Conservation (phyloP, 1,284 basidiomycete species). For the Sanghuangporus sanghuang region DNA sequence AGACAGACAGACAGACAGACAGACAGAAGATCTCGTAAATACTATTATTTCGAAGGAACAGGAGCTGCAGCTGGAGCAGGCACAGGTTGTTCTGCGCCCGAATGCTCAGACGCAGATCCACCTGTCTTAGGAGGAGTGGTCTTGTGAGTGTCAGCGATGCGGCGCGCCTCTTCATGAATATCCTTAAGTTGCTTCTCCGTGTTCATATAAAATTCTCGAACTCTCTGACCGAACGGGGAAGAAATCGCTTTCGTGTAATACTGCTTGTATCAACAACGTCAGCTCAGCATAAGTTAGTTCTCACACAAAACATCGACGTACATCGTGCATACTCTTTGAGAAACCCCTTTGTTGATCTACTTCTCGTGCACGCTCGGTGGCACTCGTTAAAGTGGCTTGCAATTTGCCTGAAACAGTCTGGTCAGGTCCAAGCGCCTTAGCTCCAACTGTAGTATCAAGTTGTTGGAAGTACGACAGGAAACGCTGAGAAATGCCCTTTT, state of each 20-base stretch:
- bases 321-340: constrained; percentile 62
- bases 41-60: neutral
- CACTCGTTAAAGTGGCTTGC: constrained; percentile 54
- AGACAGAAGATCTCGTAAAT: neutral
- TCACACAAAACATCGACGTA: constrained; percentile 29
- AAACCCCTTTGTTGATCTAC: constrained; percentile 81
- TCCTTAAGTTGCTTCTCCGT: constrained; percentile 79
- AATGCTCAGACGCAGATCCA: constrained; percentile 15
- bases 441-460: constrained; percentile 67
- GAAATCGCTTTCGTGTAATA: constrained; percentile 76
- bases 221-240: constrained; percentile 75
- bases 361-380: constrained; percentile 60
- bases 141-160: constrained; percentile 66
- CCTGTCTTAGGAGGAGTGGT: constrained; percentile 21
- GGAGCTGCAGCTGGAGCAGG: constrained; percentile 18
- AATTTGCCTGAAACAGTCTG: constrained; percentile 73
- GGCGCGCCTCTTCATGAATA: constrained; percentile 83
- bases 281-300: neutral
- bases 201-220: constrained; percentile 69
- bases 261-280: constrained; percentile 31
- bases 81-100: neutral
- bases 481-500: constrained; percentile 81
- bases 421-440: constrained; percentile 63
- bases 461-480: constrained; percentile 77
- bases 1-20: neutral